Conservation (phyloP, 306 rosid species). For the Lotus japonicus region DNA sequence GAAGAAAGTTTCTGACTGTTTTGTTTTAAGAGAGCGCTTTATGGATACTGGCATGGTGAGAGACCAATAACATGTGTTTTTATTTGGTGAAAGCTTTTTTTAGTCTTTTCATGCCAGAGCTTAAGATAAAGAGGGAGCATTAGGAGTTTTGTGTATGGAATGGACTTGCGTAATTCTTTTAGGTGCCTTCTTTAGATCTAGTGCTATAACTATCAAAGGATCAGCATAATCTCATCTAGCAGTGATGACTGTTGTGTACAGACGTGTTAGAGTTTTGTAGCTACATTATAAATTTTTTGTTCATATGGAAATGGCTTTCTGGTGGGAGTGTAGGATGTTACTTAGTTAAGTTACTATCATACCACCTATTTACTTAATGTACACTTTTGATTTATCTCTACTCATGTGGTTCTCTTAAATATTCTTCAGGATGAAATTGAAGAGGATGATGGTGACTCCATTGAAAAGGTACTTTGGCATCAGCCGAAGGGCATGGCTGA, state of each 20-base stretch:
- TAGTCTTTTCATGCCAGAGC: neutral
- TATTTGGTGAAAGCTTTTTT: neutral
- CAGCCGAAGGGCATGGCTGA: slow-evolving; percentile 91
- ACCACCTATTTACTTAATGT: too few species aligned
- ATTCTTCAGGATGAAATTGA: slow-evolving; percentile 79
- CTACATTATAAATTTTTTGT: neutral
- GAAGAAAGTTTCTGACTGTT: neutral
- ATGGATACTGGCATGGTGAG: neutral
- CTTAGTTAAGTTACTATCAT: too few species aligned
- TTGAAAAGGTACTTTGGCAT: slow-evolving; percentile 98
- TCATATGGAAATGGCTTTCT: too few species aligned
- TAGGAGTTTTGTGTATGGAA: neutral
- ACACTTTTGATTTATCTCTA: neutral
- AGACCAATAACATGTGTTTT: neutral
- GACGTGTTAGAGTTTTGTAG: neutral
- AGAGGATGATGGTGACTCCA: slow-evolving; percentile 91
- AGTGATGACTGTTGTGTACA: neutral
- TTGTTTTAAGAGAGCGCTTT: neutral
- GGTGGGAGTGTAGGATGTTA: too few species aligned
- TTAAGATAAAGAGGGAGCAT: slow-evolving; percentile 1
- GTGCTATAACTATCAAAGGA: neutral
- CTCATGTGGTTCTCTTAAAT: slow-evolving; percentile 14
- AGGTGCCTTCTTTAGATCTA: neutral
- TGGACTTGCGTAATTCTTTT: neutral
- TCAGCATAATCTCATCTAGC: neutral